Base-by-base conservation (phyloP, 2,329 filamentous ascomycete genomes). In the Lasiodiplodia hormozganensis region DNA sequence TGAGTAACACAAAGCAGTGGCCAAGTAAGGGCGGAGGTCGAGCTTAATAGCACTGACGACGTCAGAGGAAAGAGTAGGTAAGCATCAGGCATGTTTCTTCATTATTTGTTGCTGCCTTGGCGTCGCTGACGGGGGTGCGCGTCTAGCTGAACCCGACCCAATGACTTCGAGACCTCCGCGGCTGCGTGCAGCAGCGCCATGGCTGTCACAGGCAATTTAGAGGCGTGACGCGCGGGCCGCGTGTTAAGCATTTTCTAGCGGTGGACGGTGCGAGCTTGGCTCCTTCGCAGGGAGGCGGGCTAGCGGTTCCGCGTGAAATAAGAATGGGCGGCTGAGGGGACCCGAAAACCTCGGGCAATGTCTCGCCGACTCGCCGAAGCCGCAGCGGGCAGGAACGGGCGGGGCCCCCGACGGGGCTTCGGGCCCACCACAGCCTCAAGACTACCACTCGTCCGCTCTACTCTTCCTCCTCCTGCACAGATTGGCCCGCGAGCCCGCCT, bases 391-490 rank as follows among this genome's bases (percentile, higher is more conserved):
- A 10, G 31, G 43, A 47, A 47, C 43, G 43, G 43, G 38, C 7
- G 43, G n/a, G 18, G 18, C 43, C 18, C 8, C 57, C 57, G 57
- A 51, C 58, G 49, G 62, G 56, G 36, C 23, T 16, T 54, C 62
- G 62, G 62, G 38, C 62, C 28, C 47, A 31, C 49, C 40, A 6
- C 36, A 16, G 28, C 62, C 25, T 65, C 62, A 43, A 56, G 36
- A 54, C 62, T 7, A 34, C 34, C 21, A 8, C 38, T 6, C 51
- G 6, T 21, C 51, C 43, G 38, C 58, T 12, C 18, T 23, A 28
- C 40, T n/a, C n/a, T 14, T 21, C 34, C 3, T 34, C 18, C 18
- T 18, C 12, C 49, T 10, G 14, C 21, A 23, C 28, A 28, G 51
- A 12, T 23, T 43, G 38, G 49, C 23, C 62, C 49, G 52, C 16